Evolutionary conservation across 2,329 filamentous ascomycete genomes (phyloP), one percentile per base, ranked within the genome.

Genomic region (Orbilia blumenaviensis): DNA sequence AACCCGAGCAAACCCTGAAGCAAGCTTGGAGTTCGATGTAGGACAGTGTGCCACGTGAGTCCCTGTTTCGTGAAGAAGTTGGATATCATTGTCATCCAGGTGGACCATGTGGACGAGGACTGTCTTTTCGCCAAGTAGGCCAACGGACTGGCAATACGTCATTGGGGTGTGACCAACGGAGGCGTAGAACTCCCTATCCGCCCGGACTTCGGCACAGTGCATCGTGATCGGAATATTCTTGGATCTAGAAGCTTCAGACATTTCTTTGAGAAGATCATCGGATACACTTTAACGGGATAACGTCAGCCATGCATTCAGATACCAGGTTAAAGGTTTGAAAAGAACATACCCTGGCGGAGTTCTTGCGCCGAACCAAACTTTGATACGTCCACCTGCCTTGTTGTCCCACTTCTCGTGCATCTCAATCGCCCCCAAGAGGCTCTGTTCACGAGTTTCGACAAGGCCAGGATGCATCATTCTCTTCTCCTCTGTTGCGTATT

Each of bases 101-200:
- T 87, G 85, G 1, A 86, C 85, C 85, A 87, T 86, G 78, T 87
- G 86, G 0, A 84, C 86, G 0, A 87, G 82, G 0, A 87, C 85
- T 0, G 84, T 86, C 14, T 82, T 81, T 0, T 81, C 81, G 9
- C 83, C 83, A 4, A 83, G 81, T n/a, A 85, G 79, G 14, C 82
- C 81, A 0, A 82, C 84, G 3, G 80, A 69, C 10, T 79, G 66
- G 78, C 84, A 85, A 77, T 84, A 86, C 8, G 84, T 82, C 82
- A 85, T 84, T 2, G 85, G 85, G 12, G 71, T 77, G 62, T 81
- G 81, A 16, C 44, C 42, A 27, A 81, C 79, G 0, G 80, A 79
- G 36, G 78, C 79, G 73, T 82, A 82, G 77, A 83, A 82, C 21
- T 77, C 79, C 1, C 79, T 78, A 76, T 83, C 81, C 29, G 81